Conservation (phyloP, 2,329 filamentous ascomycete species). For the Orbilia ellipsospora region DNA sequence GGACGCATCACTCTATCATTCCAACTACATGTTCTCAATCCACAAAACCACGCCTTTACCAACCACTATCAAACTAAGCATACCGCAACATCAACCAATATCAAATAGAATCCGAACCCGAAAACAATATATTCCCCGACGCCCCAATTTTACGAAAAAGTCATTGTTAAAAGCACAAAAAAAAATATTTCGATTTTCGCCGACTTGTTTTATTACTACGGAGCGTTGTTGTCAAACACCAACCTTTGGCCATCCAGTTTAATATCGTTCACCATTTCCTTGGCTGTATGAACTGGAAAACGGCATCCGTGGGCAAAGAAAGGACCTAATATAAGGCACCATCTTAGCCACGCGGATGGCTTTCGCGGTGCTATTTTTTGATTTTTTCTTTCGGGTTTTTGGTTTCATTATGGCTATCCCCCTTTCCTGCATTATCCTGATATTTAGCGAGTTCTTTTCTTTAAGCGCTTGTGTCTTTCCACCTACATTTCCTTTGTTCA, state of each 20-base stretch:
- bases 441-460: conserved; percentile 54
- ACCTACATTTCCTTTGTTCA: conserved; percentile 53
- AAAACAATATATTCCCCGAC: conserved; percentile 18
- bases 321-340: background rate
- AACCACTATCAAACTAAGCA: background rate
- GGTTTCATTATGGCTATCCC: conserved; percentile 40
- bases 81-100: conserved; percentile 13
- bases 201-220: conserved; percentile 41
- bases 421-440: conserved; percentile 37
- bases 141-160: conserved; percentile 27
- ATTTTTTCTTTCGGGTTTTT: conserved; percentile 44
- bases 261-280: conserved; percentile 36
- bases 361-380: conserved; percentile 40
- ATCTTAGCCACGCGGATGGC: conserved; percentile 15
- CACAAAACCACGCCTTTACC: background rate
- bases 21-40: background rate
- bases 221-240: conserved; percentile 48
- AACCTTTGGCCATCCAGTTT: conserved; percentile 33
- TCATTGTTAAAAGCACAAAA: conserved; percentile 50
- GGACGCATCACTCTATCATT: background rate
- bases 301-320: conserved; percentile 16
- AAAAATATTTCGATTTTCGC: conserved; percentile 50
- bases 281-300: conserved; percentile 42
- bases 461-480: conserved; percentile 50
- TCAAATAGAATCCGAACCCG: conserved; percentile 22